Conservation (phyloP, 2,329 filamentous ascomycete genomes). For the Zelopaecilomyces penicillatus region DNA sequence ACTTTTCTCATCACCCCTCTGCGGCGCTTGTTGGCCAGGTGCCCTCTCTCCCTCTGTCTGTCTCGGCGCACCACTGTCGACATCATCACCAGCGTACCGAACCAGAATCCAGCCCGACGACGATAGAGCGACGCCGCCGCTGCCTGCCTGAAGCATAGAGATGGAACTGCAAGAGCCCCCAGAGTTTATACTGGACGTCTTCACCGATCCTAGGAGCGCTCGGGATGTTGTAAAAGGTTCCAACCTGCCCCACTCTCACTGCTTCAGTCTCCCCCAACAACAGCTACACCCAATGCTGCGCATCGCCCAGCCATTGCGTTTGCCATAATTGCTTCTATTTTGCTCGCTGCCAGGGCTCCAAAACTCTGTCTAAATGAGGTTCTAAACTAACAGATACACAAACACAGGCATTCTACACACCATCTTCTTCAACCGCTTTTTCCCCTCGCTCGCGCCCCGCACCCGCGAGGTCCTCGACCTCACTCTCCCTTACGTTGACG, state of each 20-base stretch:
- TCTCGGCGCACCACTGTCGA: no score
- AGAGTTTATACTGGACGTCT: slow-evolving; percentile 89
- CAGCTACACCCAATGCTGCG: no score
- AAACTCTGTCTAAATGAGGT: no score
- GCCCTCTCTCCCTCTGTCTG: no score
- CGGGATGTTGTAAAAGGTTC: slow-evolving; percentile 88
- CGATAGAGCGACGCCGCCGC: no score
- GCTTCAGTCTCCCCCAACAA: no score
- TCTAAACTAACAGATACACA: not conserved
- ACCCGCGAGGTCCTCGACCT: slow-evolving; percentile 87
- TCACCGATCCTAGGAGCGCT: slow-evolving; percentile 81
- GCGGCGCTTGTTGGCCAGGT: no score
- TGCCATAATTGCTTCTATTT: no score
- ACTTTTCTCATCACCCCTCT: no score
- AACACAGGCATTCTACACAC: slow-evolving; percentile 77
- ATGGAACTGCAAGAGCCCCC: slow-evolving; percentile 54
- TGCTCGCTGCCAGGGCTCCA: not conserved
- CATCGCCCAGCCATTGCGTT: no score
- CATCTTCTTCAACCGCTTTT: slow-evolving; percentile 98
- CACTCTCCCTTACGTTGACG: slow-evolving; percentile 80
- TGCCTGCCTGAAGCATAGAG: slow-evolving; percentile 5
- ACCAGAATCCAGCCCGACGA: no score
- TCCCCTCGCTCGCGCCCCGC: slow-evolving; percentile 73
- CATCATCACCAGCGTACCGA: no score
- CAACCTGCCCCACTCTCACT: slow-evolving; percentile 9